phyloP scores from a whole-genome alignment of 495 filamentous ascomycete species.

The Copromyces sp. region DNA sequence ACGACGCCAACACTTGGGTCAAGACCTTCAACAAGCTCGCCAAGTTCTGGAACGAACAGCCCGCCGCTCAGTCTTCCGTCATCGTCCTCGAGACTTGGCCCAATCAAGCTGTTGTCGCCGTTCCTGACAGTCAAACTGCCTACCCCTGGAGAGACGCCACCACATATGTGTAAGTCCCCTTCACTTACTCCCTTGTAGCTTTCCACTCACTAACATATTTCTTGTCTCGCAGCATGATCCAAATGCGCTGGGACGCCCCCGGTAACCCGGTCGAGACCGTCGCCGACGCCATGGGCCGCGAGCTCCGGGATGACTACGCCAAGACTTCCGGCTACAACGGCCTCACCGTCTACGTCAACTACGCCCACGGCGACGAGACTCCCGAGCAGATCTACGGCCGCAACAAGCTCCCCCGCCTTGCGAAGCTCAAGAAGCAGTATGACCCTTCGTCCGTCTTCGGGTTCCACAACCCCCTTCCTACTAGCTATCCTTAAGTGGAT shows the following conservation, averaged over 20 bases:
- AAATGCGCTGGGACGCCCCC: not conserved
- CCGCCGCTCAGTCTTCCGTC: not conserved
- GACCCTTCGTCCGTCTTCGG: conserved; percentile 21
- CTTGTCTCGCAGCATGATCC: not conserved
- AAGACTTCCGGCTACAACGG: conserved; percentile 11
- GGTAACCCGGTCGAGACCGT: not conserved
- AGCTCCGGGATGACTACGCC: not conserved
- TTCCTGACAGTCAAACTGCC: not conserved
- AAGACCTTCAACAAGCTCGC: not conserved
- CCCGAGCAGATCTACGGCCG: conserved; percentile 14
- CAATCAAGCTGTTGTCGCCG: not conserved
- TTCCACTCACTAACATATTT: not conserved
- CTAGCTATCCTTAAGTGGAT: not conserved
- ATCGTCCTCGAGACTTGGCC: not conserved
- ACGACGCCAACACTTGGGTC: not conserved
- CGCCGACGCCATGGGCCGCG: not conserved
- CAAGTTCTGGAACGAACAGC: not conserved
- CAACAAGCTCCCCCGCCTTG: conserved; percentile 19
- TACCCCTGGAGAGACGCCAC: not conserved
- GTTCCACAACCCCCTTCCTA: conserved; percentile 10
- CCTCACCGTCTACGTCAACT: conserved; percentile 25
- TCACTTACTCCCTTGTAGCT: not conserved
- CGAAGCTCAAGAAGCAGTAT: conserved; percentile 19
- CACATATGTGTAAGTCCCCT: not conserved
- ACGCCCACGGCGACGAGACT: conserved; percentile 29